Evolutionary conservation across 1,139 yeast genomes (phyloP), one percentile per base, ranked within the genome.

Genomic region (Nakaseomyces kungkrabaensis): DNA sequence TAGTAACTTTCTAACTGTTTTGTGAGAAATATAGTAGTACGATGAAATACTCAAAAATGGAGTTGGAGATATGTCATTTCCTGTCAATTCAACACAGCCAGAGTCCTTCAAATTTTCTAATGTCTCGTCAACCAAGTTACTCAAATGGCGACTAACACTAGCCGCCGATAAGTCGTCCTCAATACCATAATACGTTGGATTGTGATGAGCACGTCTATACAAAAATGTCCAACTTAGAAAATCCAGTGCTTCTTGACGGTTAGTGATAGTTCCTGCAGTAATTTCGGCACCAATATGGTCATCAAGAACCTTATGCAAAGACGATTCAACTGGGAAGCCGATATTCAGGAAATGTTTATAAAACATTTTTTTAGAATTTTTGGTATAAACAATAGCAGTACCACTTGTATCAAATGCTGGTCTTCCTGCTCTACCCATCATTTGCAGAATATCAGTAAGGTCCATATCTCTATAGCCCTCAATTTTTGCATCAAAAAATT

Each of bases 251-350:
- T 88, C 92, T 62, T 89, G 96, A 56, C 88, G 76, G 1, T 86
- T 76, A 31, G 72, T 75, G 50, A 92, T 86, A 0, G 96, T 84
- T 1, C 96, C 96, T 2, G 95, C 81, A 0, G 95, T 78, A 44
- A 92, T 86, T 63, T 94, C 98, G 4, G 98, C 98, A 63, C 97
- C 98, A 64, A 92, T 75, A 72, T 94, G 98, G 67, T 92, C 85
- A 67, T 88, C 97, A 60, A 94, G 71, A 3, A 87, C 95, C 61
- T 89, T 89, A 67, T 92, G 97, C 53, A 92, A 72, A 1, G 96
- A 87, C 0, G 97, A 88, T 66, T 92, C 99, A 11, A 94, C 98
- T 0, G 99, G 99, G 70, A 94, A 92, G 0, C 99, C 98, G 54
- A 88, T 82, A 63, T 92, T 94, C 60, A 92, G 69, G 66, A 92